Base-by-base conservation (phyloP, 176 grass and related monocot genomes). In the Zoysia pacifica region DNA sequence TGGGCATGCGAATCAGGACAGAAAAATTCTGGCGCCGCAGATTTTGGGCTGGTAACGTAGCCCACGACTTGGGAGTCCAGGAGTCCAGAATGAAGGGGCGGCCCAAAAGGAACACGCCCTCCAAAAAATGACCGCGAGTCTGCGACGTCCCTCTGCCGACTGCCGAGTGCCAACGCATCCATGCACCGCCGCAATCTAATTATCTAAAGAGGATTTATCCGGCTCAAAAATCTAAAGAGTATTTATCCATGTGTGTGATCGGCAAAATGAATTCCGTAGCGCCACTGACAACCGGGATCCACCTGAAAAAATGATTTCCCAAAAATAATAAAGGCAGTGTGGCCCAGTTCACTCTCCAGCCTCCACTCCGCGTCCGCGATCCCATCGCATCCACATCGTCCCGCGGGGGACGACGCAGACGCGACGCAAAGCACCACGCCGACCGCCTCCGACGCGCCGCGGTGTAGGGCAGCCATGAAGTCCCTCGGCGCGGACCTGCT, bases 381-480 rank as follows among this genome's bases (percentile, higher is more conserved):
- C 77, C 67, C 63, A 75, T 90, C 56, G 55, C 54, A 2, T 46
- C 61, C 12, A 9, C 81, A 38, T 61, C 69, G 52, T 54, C 63
- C 62, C 48, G 48, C 28, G 28, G 28, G 50, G 46, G 12, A 4
- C 28, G 77, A 16, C 49, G 59, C 68, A 19, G 28, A 28, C 28
- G 28, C 28, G 28, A 28, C 28, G 28, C 28, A 87, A 85, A 61
- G 80, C 81, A 75, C 49, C n/a, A 64, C 84, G 73, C 79, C 83
- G 66, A 76, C 39, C 74, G 35, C 61, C 65, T 77, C 28, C 53
- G 66, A 47, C 63, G 52, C 19, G 53, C 8, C 13, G 46, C 19
- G 67, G 62, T 14, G 8, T 20, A 7, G 9, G 58, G 76, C 61
- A 45, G 82, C 59, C 85, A 96, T 96, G 93, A 96, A 96, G 81